Evolutionary conservation across 768 basidiomycete species (phyloP), one percentile per base, ranked within the genome.

Genomic region (Lepiota venenata): DNA sequence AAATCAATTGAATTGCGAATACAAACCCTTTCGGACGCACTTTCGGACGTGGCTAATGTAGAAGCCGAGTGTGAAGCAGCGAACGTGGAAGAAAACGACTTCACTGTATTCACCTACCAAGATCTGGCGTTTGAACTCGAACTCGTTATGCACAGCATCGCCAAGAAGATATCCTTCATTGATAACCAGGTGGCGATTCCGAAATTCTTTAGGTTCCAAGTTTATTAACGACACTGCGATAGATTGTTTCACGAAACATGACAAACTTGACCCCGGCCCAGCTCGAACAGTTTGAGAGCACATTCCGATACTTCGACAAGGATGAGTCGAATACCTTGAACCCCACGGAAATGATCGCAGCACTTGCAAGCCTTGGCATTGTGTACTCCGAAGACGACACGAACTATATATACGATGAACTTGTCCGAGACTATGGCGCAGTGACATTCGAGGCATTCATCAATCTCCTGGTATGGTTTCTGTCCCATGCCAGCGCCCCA

Each of bases 51-150:
- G 9, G 74, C 73, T 0, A 72, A 67, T 0, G 86, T 85, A 0
- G 92, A 98, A 61, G 75, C 77, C 1, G 88, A 87, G 50, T 97
- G 95, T 69, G 71, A 71, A 3, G 82, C 83, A 6, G 95, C 94
- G 9, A 97, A 98, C 57, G 88, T 98, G 5, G 96, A 98, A 63
- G 95, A 97, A 69, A 98, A 97, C 65, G 96, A 98, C 66, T 91
- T 95, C 66, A 96, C 93, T 0, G 83, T 96, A 2, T 88, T 95
- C 63, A 91, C 90, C 3, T 84, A 78, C 58, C 88, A 92, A 68
- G 95, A 98, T 67, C 77, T 97, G 39, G 85, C 87, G 55, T 97
- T 94, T 59, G 95, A 98, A 70, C 76, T 94, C 1, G 87, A 87
- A 65, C 75, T 94, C 11, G 78, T 96, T 18, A 81, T 85, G 41